Percentiles rank a stretch among this genome's conserved stretches.
Evolutionary conservation across 345 rosid species (phyloP).

Genomic region (Abelmoschus esculentus): DNA sequence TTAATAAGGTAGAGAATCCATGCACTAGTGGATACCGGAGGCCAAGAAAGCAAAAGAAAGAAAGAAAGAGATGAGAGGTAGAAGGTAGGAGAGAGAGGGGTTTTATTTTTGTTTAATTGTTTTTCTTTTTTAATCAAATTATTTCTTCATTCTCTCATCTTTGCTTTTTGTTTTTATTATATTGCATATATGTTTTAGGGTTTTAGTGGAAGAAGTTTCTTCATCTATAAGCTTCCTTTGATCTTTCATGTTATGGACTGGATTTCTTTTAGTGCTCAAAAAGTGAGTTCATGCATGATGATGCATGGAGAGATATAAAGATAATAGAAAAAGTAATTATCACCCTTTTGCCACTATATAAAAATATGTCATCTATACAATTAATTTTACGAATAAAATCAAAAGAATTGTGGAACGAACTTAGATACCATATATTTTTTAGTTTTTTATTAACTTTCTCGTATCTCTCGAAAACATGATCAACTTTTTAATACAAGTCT

Average conservation of each 20-base stretch:
- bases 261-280: constrained; percentile 26
- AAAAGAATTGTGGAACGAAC: no score
- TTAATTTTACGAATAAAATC: no score
- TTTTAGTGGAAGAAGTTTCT: constrained; percentile 53
- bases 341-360: constrained; percentile 8
- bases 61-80: constrained; percentile 17
- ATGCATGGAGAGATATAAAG: constrained; percentile 23
- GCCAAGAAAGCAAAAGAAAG: constrained; percentile 30
- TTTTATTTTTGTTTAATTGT: constrained; percentile 15
- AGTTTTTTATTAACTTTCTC: not conserved
- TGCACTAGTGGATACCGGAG: constrained; percentile 33
- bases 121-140: constrained; percentile 16
- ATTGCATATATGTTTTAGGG: constrained; percentile 40
- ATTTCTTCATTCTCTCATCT: constrained; percentile 23
- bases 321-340: constrained; percentile 12
- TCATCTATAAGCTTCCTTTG: constrained; percentile 43
- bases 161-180: constrained; percentile 35
- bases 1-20: constrained; percentile 66
- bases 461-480: not conserved
- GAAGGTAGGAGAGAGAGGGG: constrained; percentile 18
- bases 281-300: constrained; percentile 26
- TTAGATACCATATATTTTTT: no score
- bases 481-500: not conserved
- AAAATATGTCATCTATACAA: no score
- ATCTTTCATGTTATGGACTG: constrained; percentile 18